These are phyloP conservation scores for Fusarium zealandicum DNA, from an alignment of 2,329 filamentous ascomycete species.

Conservation along the genomic window DNA sequence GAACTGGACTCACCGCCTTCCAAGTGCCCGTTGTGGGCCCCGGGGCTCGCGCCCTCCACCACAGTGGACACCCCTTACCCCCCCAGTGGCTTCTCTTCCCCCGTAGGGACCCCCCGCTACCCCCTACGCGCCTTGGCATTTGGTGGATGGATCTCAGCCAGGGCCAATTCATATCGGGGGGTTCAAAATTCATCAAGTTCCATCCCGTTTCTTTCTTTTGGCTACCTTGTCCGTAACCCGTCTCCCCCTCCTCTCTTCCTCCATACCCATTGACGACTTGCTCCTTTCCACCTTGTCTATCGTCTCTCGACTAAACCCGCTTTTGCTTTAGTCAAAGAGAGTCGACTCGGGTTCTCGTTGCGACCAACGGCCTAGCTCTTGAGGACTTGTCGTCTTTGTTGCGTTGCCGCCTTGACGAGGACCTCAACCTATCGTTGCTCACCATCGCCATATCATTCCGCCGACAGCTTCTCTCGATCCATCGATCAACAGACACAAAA, in stretches of 20 bases:
- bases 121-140: slow-evolving; percentile 30
- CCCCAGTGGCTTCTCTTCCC: too few relatives aligned
- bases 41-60: too few relatives aligned
- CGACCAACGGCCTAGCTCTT: background rate
- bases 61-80: too few relatives aligned
- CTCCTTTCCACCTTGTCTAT: slow-evolving; percentile 3
- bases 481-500: background rate
- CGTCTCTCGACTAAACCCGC: background rate
- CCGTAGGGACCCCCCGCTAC: slow-evolving; percentile 22
- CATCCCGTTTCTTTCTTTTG: slow-evolving; percentile 26
- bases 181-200: slow-evolving; percentile 40
- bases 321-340: background rate
- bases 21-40: too few relatives aligned
- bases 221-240: slow-evolving; percentile 27
- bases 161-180: slow-evolving; percentile 34
- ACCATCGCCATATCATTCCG: slow-evolving; percentile 13
- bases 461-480: slow-evolving; percentile 3
- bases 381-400: background rate
- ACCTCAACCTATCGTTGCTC: slow-evolving; percentile 20
- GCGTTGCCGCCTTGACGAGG: background rate
- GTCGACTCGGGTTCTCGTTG: background rate
- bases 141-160: slow-evolving; percentile 34
- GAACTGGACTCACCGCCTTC: too few relatives aligned
- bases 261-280: background rate
- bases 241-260: slow-evolving; percentile 15